Percentiles rank a stretch among this genome's conserved stretches.
These are phyloP conservation scores for Ascochyta viciae-villosae DNA, from an alignment of 2,329 filamentous ascomycete species.

Conservation along the genomic window DNA sequence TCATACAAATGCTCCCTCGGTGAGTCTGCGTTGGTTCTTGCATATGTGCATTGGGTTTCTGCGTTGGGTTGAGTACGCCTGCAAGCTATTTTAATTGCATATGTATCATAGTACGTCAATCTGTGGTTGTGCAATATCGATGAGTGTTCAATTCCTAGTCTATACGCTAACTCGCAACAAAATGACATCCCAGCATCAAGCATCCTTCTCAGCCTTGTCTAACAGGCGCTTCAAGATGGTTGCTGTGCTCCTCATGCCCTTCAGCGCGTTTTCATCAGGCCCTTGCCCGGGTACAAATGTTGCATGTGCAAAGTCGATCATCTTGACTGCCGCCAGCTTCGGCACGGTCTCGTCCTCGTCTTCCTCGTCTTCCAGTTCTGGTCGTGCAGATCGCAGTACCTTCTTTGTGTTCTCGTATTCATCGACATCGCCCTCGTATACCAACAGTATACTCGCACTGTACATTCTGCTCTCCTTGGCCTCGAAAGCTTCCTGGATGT, in stretches of 20 bases:
- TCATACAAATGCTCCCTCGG: no score
- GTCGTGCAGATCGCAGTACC: conserved; percentile 25
- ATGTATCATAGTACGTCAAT: no score
- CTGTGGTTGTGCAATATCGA: no score
- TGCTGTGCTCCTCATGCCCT: conserved; percentile 74
- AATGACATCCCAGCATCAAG: background rate
- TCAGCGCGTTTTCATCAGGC: conserved; percentile 82
- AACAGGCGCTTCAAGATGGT: conserved; percentile 73
- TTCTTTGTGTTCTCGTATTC: conserved; percentile 57
- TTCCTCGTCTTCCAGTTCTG: conserved; percentile 45
- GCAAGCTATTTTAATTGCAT: no score
- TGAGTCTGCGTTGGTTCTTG: no score
- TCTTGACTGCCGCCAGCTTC: conserved; percentile 77
- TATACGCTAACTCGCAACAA: conserved; percentile 14
- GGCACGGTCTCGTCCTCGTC: conserved; percentile 58
- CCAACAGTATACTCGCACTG: conserved; percentile 68
- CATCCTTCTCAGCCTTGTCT: conserved; percentile 36
- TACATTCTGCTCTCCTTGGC: conserved; percentile 72
- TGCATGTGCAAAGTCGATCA: conserved; percentile 98
- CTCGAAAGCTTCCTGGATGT: conserved; percentile 64
- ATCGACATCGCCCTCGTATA: conserved; percentile 69
- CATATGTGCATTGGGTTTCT: no score
- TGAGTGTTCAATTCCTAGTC: background rate
- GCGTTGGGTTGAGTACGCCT: no score
- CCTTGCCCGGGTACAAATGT: conserved; percentile 81